phyloP scores from a whole-genome alignment of 1,284 basidiomycete genomes.

The Sporisorium sorghi region DNA sequence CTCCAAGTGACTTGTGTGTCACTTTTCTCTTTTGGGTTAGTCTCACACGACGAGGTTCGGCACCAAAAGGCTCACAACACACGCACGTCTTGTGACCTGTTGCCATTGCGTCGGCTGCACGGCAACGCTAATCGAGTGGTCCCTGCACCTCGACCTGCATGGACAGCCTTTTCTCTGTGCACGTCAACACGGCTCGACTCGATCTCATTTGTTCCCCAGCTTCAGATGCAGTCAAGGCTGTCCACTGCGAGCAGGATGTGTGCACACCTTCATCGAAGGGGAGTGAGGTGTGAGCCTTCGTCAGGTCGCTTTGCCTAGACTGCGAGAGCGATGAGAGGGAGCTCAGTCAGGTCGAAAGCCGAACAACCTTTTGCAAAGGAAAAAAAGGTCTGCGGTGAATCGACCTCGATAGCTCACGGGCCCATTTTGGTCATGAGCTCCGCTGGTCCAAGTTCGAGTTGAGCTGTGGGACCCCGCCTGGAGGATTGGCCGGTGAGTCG shows the following conservation, averaged over 20 bases:
- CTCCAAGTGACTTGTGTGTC: no score
- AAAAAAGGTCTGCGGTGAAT: background rate
- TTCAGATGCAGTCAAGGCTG: background rate
- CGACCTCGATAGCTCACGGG: background rate
- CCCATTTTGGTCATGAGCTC: no score
- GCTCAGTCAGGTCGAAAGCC: background rate
- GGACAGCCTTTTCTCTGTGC: background rate
- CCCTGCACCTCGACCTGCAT: constrained; percentile 29
- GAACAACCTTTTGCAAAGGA: background rate
- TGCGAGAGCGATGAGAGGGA: background rate
- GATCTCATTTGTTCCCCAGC: background rate
- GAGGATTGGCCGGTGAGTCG: constrained; percentile 4
- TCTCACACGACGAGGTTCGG: constrained; percentile 2
- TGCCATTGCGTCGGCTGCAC: constrained; percentile 7
- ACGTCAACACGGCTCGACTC: background rate
- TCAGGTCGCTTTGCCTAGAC: background rate
- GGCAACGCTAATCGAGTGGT: constrained; percentile 16
- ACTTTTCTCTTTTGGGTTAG: constrained; percentile 3
- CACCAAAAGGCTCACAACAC: background rate
- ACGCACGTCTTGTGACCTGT: constrained; percentile 38
- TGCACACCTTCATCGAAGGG: background rate
- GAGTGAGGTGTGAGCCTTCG: background rate
- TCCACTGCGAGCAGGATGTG: no score
- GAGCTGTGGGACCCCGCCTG: constrained; percentile 1
- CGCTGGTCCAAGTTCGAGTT: no score